phyloP scores from a whole-genome alignment of 2,329 filamentous ascomycete species.

The Colletotrichum godetiae region DNA sequence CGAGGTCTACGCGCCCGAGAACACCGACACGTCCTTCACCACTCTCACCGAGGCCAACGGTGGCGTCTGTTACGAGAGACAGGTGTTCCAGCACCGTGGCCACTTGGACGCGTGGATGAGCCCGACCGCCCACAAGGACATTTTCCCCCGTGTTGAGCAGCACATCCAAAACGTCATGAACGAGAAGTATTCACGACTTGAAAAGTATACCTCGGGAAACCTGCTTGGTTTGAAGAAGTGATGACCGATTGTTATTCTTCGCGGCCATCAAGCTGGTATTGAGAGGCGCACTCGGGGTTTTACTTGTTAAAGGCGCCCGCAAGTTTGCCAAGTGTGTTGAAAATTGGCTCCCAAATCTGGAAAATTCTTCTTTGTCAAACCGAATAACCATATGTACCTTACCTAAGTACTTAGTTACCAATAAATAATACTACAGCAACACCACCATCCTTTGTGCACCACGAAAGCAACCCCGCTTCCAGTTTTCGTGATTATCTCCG shows the following conservation, averaged over 20 bases:
- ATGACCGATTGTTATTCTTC: not conserved
- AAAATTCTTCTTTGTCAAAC: not conserved
- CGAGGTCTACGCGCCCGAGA: constrained; percentile 39
- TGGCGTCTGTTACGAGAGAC: constrained; percentile 40
- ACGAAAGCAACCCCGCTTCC: too few relatives aligned
- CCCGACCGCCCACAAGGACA: constrained; percentile 34
- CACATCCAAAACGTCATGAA: constrained; percentile 20
- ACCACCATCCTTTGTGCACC: not conserved
- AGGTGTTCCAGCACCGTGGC: constrained; percentile 39
- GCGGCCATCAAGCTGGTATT: not conserved
- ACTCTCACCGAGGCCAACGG: constrained; percentile 39
- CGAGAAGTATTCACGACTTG: not conserved
- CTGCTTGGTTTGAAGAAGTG: not conserved
- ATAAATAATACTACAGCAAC: not conserved
- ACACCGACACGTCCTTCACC: constrained; percentile 40
- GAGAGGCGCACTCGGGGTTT: not conserved
- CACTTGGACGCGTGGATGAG: constrained; percentile 44
- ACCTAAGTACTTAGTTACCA: not conserved
- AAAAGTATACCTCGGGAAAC: not conserved
- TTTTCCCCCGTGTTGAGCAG: constrained; percentile 37
- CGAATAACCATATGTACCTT: not conserved
- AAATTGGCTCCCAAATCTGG: not conserved
- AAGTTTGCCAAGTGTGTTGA: not conserved
- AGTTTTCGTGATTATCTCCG: too few relatives aligned
- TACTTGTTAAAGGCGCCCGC: not conserved